Percentiles rank a stretch among this genome's conserved stretches.
These are phyloP conservation scores for Trametes meyenii DNA, from an alignment of 768 basidiomycete genomes.

Conservation along the genomic window DNA sequence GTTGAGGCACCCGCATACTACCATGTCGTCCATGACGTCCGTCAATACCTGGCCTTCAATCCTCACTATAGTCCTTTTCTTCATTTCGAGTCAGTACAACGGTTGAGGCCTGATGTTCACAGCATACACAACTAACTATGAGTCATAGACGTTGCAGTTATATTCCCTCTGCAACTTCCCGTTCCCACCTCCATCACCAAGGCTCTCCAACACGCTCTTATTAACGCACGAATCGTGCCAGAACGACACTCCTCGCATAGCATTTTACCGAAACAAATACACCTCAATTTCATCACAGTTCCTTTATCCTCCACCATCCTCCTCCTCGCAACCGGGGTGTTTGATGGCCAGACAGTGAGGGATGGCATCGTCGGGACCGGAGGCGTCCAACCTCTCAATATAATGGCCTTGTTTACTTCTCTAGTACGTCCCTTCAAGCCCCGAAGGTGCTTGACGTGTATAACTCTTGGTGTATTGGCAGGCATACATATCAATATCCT, in stretches of 20 bases:
- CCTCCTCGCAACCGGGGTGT: conserved; percentile 32
- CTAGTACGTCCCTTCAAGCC: conserved; percentile 47
- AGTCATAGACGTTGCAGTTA: conserved; percentile 29
- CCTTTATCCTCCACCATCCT: conserved; percentile 35
- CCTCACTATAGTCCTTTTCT: conserved; percentile 31
- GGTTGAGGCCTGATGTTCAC: too few species aligned
- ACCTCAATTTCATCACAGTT: conserved; percentile 36
- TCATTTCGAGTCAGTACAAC: conserved; percentile 30
- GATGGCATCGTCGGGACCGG: conserved; percentile 80
- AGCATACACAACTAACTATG: neutral
- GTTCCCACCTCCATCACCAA: conserved; percentile 6
- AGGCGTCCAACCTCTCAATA: conserved; percentile 87
- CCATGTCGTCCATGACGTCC: neutral
- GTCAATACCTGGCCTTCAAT: conserved; percentile 31
- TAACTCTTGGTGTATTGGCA: neutral
- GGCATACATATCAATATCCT: conserved; percentile 88
- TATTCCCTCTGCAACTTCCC: conserved; percentile 28
- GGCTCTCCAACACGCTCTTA: conserved; percentile 1
- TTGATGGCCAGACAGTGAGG: conserved; percentile 51
- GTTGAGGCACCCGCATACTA: neutral
- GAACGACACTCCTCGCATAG: neutral
- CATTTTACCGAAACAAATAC: conserved; percentile 20
- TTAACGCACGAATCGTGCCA: neutral
- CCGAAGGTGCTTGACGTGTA: neutral
- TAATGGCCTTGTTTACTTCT: conserved; percentile 90